Base-by-base conservation (phyloP, 1,284 basidiomycete genomes). In the Malassezia globosa region DNA sequence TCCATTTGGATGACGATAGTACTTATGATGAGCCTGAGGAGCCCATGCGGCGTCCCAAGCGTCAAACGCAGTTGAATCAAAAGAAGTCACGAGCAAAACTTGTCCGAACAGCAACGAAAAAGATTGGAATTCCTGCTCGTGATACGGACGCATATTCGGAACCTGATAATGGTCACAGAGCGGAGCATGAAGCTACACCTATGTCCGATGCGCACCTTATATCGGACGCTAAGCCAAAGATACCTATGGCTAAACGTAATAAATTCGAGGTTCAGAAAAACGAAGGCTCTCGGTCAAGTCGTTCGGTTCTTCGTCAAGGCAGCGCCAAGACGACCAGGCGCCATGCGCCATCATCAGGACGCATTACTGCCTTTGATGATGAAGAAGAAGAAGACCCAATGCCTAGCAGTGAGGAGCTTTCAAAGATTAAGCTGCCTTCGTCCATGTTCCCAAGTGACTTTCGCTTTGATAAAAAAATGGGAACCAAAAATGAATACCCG, bases 391-490 rank as follows among this genome's bases (percentile, higher is more conserved):
- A 37, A 6, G 16, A 14, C 7, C 21, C 42, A 6, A 38, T 42
- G 44, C 44, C 44, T 4, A 22, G 42, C 6, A 18, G 34, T 4
- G 61, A 57, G 37, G 67, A 66, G 18, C 49, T 70, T 16, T 50
- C 58, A 23, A 68, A 66, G 59, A 70, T 70, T 56, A 66, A 65
- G 53, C 36, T 66, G 38, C 67, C 67, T 4, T 48, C 57, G 27
- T 59, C 54, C 41, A 43, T 68, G 34, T 69, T 69, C 47, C 66
- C 67, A 4, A 37, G 50, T 24, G 57, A 63, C 18, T 68, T 69
- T 37, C 55, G 58, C 25, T 68, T 69, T 42, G 60, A 56, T 36
- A 44, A 48, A 21, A n/a, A 31, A 10, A 31, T 31, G 10, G 29
- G n/a, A 8, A 31, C 29, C 29, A 31, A n/a, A 8, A 31, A 8